These are phyloP conservation scores for Daldinia loculata DNA, from an alignment of 495 filamentous ascomycete genomes.

Conservation along the genomic window DNA sequence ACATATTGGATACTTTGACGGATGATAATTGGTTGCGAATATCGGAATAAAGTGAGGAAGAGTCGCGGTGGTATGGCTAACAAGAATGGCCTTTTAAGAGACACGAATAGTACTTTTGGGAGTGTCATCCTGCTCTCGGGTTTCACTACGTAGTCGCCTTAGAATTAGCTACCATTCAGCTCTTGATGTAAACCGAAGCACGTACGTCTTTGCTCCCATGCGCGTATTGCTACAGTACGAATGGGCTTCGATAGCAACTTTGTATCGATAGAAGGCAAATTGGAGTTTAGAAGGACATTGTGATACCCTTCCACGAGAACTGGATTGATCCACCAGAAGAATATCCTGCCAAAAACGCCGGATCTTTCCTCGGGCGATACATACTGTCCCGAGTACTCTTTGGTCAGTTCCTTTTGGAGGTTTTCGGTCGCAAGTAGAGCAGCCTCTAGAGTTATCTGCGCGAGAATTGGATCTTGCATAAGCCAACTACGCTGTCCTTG, in stretches of 20 bases:
- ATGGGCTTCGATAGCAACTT: slow-evolving; percentile 54
- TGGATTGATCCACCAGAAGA: slow-evolving; percentile 72
- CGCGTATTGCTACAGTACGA: slow-evolving; percentile 48
- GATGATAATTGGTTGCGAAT: slow-evolving; percentile 70
- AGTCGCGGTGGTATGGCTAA: slow-evolving; percentile 62
- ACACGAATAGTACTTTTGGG: slow-evolving; percentile 56
- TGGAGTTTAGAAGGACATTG: slow-evolving; percentile 53
- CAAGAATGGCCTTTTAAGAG: slow-evolving; percentile 59
- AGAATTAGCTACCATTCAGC: background rate
- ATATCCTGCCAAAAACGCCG: slow-evolving; percentile 48
- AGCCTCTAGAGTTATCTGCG: slow-evolving; percentile 22
- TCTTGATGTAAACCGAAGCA: slow-evolving; percentile 7
- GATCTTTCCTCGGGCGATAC: slow-evolving; percentile 59
- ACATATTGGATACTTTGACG: slow-evolving; percentile 62
- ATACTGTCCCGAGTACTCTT: slow-evolving; percentile 55
- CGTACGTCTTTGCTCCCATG: slow-evolving; percentile 49
- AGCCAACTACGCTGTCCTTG: slow-evolving; percentile 53
- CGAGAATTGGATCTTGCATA: slow-evolving; percentile 56
- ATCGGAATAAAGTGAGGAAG: slow-evolving; percentile 66
- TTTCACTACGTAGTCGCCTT: slow-evolving; percentile 23
- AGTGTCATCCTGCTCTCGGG: slow-evolving; percentile 53
- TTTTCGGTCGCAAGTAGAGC: slow-evolving; percentile 27
- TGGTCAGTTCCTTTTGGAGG: slow-evolving; percentile 49
- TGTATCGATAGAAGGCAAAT: slow-evolving; percentile 59
- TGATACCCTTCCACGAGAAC: slow-evolving; percentile 62